These are phyloP conservation scores for Acacia melanoxylon DNA, from an alignment of 306 rosid genomes.

Conservation along the genomic window DNA sequence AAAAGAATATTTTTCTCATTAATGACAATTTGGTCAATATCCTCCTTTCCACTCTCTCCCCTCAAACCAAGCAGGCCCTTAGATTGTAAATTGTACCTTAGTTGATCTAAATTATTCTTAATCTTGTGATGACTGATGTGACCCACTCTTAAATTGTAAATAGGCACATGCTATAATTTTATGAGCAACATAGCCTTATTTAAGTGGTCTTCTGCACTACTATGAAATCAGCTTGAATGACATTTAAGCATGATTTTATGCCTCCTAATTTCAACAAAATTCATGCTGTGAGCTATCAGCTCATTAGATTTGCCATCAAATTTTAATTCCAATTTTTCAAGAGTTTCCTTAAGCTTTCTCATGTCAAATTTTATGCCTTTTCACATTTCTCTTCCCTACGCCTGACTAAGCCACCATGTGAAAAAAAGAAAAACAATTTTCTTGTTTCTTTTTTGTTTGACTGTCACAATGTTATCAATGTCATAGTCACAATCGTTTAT, in stretches of 20 bases:
- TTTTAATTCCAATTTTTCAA: background rate
- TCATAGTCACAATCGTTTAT: conserved; percentile 5
- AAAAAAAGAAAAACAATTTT: background rate
- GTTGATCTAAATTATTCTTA: background rate
- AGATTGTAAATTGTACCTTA: conserved; percentile 7
- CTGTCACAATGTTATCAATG: conserved; percentile 7
- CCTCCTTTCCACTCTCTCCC: too few relatives aligned
- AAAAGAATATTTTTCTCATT: too few relatives aligned
- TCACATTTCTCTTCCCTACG: background rate
- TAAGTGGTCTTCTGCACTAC: conserved; percentile 5
- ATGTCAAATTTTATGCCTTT: background rate
- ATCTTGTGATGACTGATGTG: background rate
- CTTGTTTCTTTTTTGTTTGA: conserved; percentile 14
- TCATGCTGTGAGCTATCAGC: background rate
- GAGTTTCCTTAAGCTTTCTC: conserved; percentile 1
- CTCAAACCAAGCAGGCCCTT: too few relatives aligned
- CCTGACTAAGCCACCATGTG: background rate
- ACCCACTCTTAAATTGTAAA: background rate
- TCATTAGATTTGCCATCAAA: background rate
- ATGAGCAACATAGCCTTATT: background rate
- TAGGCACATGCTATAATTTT: background rate
- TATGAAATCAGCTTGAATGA: conserved; percentile 6
- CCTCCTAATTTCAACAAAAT: background rate
- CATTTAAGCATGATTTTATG: background rate
- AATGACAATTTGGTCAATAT: too few relatives aligned